Evolutionary conservation across 768 basidiomycete genomes (phyloP).

Genomic region (Collybia sp.): DNA sequence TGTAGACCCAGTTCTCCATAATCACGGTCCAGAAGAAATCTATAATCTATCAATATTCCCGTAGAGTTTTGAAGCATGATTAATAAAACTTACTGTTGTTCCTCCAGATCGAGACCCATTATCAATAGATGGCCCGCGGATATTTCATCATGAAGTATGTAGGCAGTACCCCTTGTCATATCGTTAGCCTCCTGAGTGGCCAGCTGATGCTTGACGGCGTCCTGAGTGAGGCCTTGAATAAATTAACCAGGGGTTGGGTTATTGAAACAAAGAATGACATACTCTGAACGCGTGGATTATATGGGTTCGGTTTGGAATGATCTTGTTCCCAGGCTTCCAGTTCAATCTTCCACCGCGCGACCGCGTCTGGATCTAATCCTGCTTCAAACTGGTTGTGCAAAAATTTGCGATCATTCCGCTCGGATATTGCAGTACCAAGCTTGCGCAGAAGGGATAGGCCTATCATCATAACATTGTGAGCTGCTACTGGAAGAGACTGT

Average conservation of each 20-base stretch:
- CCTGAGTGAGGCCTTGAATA: no score
- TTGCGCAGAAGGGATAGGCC: constrained; percentile 5
- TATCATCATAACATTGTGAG: background rate
- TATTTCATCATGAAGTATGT: constrained; percentile 6
- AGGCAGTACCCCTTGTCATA: background rate
- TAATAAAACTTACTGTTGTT: constrained; percentile 11
- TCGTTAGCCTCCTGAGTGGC: constrained; percentile 8
- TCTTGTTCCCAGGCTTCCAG: constrained; percentile 11
- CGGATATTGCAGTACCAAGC: no score
- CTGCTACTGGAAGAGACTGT: background rate
- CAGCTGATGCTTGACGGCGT: constrained; percentile 2
- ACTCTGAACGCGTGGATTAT: background rate
- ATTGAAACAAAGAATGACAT: background rate
- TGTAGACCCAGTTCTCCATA: background rate
- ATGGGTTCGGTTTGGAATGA: no score
- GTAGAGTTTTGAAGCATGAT: background rate
- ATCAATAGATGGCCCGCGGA: constrained; percentile 8
- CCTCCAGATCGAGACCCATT: constrained; percentile 11
- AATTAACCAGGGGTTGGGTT: background rate
- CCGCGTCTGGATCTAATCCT: background rate
- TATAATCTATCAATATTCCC: background rate
- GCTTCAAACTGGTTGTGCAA: constrained; percentile 4
- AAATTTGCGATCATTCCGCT: no score
- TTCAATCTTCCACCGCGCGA: constrained; percentile 4
- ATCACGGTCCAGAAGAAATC: constrained; percentile 1